Conservation (phyloP, 1,139 yeast genomes). For the Candida pseudocylindracea region DNA sequence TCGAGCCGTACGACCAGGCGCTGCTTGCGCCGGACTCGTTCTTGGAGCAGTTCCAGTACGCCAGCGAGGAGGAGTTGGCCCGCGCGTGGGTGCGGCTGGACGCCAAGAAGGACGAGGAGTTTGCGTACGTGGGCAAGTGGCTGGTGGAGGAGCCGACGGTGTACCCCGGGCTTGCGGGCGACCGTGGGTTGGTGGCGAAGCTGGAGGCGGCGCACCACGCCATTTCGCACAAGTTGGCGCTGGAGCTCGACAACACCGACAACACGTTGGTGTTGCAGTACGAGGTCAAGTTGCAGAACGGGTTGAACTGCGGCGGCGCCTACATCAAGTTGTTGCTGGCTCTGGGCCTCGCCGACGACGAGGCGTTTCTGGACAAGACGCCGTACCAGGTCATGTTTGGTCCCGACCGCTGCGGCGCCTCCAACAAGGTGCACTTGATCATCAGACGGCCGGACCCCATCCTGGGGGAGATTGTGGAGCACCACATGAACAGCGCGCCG, state of each 20-base stretch:
- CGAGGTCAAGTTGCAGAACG: slow-evolving; percentile 66
- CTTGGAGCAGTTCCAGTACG: too few relatives aligned
- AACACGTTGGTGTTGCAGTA: slow-evolving; percentile 66
- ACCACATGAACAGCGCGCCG: slow-evolving; percentile 46
- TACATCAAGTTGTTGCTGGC: slow-evolving; percentile 34
- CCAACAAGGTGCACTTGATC: slow-evolving; percentile 62
- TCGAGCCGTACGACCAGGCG: too few relatives aligned
- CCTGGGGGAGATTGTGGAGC: slow-evolving; percentile 41
- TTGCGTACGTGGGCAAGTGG: too few relatives aligned
- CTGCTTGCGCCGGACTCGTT: too few relatives aligned
- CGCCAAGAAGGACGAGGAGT: too few relatives aligned
- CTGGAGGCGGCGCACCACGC: slow-evolving; percentile 59
- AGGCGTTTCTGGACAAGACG: slow-evolving; percentile 31
- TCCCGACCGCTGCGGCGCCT: slow-evolving; percentile 74
- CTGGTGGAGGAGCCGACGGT: too few relatives aligned
- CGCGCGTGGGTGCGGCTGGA: too few relatives aligned
- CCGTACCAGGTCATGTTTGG: slow-evolving; percentile 86
- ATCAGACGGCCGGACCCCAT: slow-evolving; percentile 25
- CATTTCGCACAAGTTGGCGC: slow-evolving; percentile 34
- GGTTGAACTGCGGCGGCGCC: slow-evolving; percentile 72
- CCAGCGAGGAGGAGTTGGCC: too few relatives aligned
- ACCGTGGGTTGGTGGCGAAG: too few relatives aligned
- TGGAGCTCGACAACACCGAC: slow-evolving; percentile 23
- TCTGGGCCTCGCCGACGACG: slow-evolving; percentile 16
- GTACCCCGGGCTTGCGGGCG: too few relatives aligned